Conservation (phyloP, 1,284 basidiomycete species). For the Ceratobasidium sp. region DNA sequence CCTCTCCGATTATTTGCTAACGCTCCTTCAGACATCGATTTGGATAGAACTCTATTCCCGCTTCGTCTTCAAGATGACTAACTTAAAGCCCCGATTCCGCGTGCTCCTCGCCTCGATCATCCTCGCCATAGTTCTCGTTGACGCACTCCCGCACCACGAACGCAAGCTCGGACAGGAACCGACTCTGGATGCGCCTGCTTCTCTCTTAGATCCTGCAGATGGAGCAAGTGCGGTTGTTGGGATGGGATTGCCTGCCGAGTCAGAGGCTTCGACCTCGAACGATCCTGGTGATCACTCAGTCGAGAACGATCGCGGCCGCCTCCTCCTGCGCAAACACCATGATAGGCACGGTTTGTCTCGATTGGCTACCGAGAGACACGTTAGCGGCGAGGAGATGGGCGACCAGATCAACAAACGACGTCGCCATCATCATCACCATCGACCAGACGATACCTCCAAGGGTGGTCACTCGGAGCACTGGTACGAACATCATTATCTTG, state of each 20-base stretch:
- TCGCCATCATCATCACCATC: slow-evolving; percentile 5
- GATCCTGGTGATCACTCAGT: not conserved
- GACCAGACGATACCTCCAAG: slow-evolving; percentile 8
- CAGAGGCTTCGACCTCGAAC: not conserved
- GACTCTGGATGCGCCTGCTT: not conserved
- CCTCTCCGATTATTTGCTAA: too few species aligned
- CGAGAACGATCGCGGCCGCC: too few species aligned
- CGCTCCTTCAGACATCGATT: too few species aligned
- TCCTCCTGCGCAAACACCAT: too few species aligned
- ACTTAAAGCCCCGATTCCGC: slow-evolving; percentile 5
- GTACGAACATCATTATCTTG: slow-evolving; percentile 10
- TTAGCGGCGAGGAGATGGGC: too few species aligned
- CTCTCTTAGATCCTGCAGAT: not conserved
- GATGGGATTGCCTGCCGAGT: not conserved
- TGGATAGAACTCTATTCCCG: too few species aligned
- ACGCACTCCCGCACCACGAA: slow-evolving; percentile 7
- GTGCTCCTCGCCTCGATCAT: not conserved
- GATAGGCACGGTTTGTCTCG: too few species aligned
- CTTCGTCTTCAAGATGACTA: not conserved
- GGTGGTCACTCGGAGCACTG: slow-evolving; percentile 28
- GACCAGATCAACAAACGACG: not conserved
- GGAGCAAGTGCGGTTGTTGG: not conserved
- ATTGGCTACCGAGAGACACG: too few species aligned
- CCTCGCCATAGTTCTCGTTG: slow-evolving; percentile 3
- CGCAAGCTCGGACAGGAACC: not conserved